These are phyloP conservation scores for Fusarium mexicanum DNA, from an alignment of 2,329 filamentous ascomycete species.

Conservation along the genomic window DNA sequence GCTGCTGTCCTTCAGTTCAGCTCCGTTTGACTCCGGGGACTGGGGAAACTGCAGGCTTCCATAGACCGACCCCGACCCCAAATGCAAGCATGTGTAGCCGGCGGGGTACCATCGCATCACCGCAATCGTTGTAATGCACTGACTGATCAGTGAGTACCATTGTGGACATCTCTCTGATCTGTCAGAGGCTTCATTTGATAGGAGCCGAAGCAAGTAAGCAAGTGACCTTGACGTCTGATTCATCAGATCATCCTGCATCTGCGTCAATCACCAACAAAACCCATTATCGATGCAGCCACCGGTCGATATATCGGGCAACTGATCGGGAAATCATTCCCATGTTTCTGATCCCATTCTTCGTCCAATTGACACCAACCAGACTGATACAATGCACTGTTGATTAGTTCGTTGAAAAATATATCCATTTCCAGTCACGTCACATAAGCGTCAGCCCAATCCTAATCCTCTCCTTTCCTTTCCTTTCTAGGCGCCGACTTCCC, in stretches of 20 bases:
- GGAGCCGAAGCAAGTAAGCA: not conserved
- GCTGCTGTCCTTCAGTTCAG: slow-evolving; percentile 31
- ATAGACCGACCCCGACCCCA: not conserved
- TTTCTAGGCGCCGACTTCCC: not conserved
- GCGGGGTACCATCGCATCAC: slow-evolving; percentile 6
- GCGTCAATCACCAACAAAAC: not conserved
- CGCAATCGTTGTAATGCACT: slow-evolving; percentile 1
- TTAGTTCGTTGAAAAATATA: not conserved
- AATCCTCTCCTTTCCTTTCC: slow-evolving; percentile 4
- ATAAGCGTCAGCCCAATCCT: slow-evolving; percentile 34
- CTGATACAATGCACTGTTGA: slow-evolving; percentile 8
- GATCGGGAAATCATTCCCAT: slow-evolving; percentile 28
- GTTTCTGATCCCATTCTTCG: not conserved
- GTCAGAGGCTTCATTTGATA: slow-evolving; percentile 31
- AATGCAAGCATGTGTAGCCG: slow-evolving; percentile 16
- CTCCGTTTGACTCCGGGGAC: slow-evolving; percentile 38
- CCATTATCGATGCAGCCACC: slow-evolving; percentile 8
- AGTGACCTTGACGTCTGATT: slow-evolving; percentile 20
- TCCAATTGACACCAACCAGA: not conserved
- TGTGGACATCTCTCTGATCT: slow-evolving; percentile 1
- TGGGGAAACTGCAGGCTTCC: slow-evolving; percentile 25
- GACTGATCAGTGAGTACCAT: slow-evolving; percentile 4
- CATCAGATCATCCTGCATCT: slow-evolving; percentile 30
- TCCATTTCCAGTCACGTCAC: slow-evolving; percentile 24
- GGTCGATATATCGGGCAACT: slow-evolving; percentile 25